Evolutionary conservation across 495 filamentous ascomycete species (phyloP), one percentile per base, ranked within the genome.

Genomic region (Aspergillus taichungensis): DNA sequence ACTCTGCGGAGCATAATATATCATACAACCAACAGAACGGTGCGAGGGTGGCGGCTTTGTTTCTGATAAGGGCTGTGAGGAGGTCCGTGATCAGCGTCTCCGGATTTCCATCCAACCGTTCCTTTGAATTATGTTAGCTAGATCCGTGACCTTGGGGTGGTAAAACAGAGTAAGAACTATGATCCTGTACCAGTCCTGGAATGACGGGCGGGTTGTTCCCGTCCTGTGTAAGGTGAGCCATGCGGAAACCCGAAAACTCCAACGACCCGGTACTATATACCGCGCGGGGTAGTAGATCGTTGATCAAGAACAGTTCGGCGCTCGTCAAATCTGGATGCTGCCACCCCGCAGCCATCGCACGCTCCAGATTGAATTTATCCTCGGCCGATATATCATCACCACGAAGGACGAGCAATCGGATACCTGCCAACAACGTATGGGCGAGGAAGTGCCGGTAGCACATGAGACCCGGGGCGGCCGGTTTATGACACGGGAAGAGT

Each of bases 281-380:
- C 11, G 54, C 52, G 30, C 45, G 42, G 8, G 51, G 54, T 10
- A 61, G 40, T 6, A 57, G 44, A 13, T 51, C 52, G 9, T 34
- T 53, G 30, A 61, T 37, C 34, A 61, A 28, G 38, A 53, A 57
- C 8, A 51, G 46, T 37, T 61, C 57, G 11, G 43, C 45, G 9
- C 37, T 46, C 6, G 54, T 53, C 13, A 61, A 43, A 30, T 53
- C 50, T 14, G 54, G 47, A 18, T 61, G 46, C 31, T 53, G 49
- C 57, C 57, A 61, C 28, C 52, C 57, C 11, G 52, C 44, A 8
- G 49, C 38, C 40, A 61, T 57, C 14, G 50, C 54, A 10, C 52
- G 40, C n/a, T 61, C 54, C 14, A 57, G 30, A 38, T 51, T 57
- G 30, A 50, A 55, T 30, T 55, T 57, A 42, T 42, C 48, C 4